Base-by-base conservation (phyloP, 148 eudicot genomes). In the Cornus florida region DNA sequence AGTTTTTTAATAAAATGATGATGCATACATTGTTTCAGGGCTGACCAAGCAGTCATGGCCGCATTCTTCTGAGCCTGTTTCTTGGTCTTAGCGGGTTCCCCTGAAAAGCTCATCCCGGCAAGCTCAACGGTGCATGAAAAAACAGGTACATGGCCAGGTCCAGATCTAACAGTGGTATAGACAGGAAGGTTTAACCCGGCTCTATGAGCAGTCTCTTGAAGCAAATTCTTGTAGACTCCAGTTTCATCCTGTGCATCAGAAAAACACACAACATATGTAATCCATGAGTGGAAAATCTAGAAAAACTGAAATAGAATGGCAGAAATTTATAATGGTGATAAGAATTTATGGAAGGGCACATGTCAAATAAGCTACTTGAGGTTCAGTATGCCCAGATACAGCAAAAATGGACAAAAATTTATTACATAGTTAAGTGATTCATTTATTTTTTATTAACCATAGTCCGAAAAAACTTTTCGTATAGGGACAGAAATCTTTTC, bases 21-120 rank as follows among this genome's bases (percentile, higher is more conserved):
- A 75, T 66, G 77, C 90, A 66, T 79, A 89, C 92, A 80, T 77
- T 89, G 89, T 77, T 86, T 89, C 77, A 89, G 84, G 73, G 90
- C 50, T 79, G 77, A 75, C 92, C 92, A 89, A 62, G 92, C 90
- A 70, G 83, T 72, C 79, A 87, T 84, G 71, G 92, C 92, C 38
- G 92, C 90, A 77, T 87, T 89, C 71, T 89, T 89, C 80, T 89
- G 86, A 81, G 92, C 92, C 75, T 89, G 92, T 79, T 89, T 89
- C 87, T 89, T 89, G 28, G 90, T 87, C 84, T 79, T 89, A 12
- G 88, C 83, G 24, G 81, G 77, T 71, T 86, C 87, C 59, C 92
- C 92, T 20, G 85, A 74, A 71, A 87, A 87, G 41, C 81, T 72
- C 80, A 82, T 80, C 74, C 90, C 90, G 46, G 85, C 90, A 67